Base-by-base conservation (phyloP, 768 basidiomycete genomes). In the Rhizopogon salebrosus region DNA sequence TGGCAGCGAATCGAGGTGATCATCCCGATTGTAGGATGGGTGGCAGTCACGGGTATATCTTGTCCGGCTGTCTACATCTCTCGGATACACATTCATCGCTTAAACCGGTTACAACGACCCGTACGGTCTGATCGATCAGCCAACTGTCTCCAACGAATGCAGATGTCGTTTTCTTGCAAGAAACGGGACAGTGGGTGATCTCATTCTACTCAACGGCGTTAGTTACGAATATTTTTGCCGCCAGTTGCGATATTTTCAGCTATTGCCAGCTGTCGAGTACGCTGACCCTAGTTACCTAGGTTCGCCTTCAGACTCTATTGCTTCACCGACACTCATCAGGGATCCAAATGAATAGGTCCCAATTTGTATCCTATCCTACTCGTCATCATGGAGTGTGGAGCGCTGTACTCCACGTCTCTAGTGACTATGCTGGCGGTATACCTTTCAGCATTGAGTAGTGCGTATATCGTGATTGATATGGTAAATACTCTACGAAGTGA, bases 131-230 rank as follows among this genome's bases (percentile, higher is more conserved):
- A 27, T 52, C 51, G n/a, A 42, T 52, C 39, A 18, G n/a, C 31
- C 38, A 52, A n/a, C 16, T 43, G 18, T 41, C 50, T 6, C 4
- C 31, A 5, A 7, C 29, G 18, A 46, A 16, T 11, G 18, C 23
- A 36, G 24, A 53, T 16, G 10, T 2, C 42, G 39, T 57, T 34
- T 57, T 57, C 49, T 22, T 48, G 18, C 3, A 37, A 23, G 22
- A 54, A 46, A 55, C 54, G 13, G 48, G 24, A 16, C 43, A 54
- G 31, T 58, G 57, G 57, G 45, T 58, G 9, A 40, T 49, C n/a
- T 55, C 57, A 11, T 58, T 55, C n/a, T 58, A 51, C 29, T 41
- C 49, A 18, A 27, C 46, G 6, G 49, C 57, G 16, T 42, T 57
- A 9, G 54, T 34, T 8, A 57, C 57, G 8, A 57, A 57, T 49